These are phyloP conservation scores for Apiospora malaysiana DNA, from an alignment of 2,329 filamentous ascomycete genomes.

Conservation along the genomic window DNA sequence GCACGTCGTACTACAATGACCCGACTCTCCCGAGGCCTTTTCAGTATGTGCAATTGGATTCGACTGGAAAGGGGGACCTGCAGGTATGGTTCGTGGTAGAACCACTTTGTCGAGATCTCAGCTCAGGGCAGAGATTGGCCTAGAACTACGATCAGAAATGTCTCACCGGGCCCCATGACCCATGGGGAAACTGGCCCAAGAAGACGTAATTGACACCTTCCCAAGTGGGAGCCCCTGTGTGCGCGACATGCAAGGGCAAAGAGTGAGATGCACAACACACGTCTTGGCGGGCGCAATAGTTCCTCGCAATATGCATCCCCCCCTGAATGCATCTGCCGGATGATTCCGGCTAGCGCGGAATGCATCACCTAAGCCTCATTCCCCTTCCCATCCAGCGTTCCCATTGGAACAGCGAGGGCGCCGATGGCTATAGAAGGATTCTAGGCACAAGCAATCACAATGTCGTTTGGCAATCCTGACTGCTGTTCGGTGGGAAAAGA, in stretches of 20 bases:
- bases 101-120: background rate
- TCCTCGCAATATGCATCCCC: background rate
- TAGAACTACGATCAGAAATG: background rate
- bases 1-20: background rate
- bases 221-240: background rate
- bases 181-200: background rate
- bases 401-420: background rate
- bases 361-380: background rate
- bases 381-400: background rate
- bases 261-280: background rate
- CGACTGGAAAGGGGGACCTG: background rate
- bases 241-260: background rate
- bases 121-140: background rate
- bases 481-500: background rate
- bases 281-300: background rate
- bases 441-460: background rate
- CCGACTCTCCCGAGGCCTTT: background rate
- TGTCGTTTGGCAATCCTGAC: background rate
- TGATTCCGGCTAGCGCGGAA: background rate
- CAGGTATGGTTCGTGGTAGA: background rate
- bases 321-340: background rate
- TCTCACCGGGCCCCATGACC: background rate
- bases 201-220: background rate
- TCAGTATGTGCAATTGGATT: background rate
- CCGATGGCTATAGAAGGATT: background rate